Base-by-base conservation (phyloP, 2,329 filamentous ascomycete species). In the Xylariales sp. region DNA sequence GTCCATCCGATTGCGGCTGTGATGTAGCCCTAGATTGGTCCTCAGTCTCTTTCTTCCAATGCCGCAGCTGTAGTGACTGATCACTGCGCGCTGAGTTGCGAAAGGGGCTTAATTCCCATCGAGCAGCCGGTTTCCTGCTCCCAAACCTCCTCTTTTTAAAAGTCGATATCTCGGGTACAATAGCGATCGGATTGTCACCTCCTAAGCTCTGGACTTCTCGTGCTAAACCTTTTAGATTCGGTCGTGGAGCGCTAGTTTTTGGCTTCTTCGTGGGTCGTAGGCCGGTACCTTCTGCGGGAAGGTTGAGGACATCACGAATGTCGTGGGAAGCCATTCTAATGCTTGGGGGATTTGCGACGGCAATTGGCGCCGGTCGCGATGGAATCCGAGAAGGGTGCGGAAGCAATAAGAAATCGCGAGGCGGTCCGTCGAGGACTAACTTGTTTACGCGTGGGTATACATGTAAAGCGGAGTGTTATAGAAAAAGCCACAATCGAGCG, bases 291-390 rank as follows among this genome's bases (percentile, higher is more conserved):
- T 89, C 90, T 73, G 89, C 83, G 57, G 91, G 90, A 78, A 97
- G 85, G 80, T 94, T 93, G 77, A 97, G 89, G 78, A 97, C 93
- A 79, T 97, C 93, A 82, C 92, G 93, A 74, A 97, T 89, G 85
- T 97, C 93, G 79, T 90, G 87, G 70, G 91, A 91, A 69, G 90
- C 86, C 90, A 93, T 93, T 71, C 75, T 84, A 75, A 72, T n/a
- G 45, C 14, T 16, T 43, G 23, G 34, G 2, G 62, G 43, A 43
- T 18, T 8, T 36, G 49, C 18, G 43, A 58, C 53, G 18, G 45
- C 30, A 46, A 59, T 59, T n/a, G 18, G 45, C 28, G 30, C 39
- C 23, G 9, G 52, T 58, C 49, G 52, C 46, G 28, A 46, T 5
- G 28, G 32, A 32, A 30, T 58, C 28, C n/a, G 54, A 23, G n/a